Evolutionary conservation across 176 grass and related monocot genomes (phyloP).

Genomic region (Secale cereale): DNA sequence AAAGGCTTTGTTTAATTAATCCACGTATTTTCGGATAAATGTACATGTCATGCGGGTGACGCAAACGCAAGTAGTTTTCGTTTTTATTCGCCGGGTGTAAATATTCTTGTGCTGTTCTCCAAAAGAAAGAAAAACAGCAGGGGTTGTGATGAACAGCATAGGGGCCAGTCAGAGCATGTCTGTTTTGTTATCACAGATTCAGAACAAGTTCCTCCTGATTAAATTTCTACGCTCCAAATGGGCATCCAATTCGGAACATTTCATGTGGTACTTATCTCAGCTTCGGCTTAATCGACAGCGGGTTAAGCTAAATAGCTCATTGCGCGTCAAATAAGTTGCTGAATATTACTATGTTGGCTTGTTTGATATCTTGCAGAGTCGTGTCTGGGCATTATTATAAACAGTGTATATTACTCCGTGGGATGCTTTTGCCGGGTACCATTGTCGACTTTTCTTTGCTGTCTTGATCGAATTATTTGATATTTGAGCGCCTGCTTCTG

Average conservation of each 20-base stretch:
- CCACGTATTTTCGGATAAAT: constrained; percentile 29
- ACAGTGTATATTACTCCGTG: background rate
- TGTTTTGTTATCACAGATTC: background rate
- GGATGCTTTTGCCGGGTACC: background rate
- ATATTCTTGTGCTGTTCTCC: background rate
- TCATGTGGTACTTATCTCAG: background rate
- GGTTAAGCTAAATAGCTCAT: background rate
- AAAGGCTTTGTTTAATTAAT: background rate
- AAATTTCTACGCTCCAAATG: background rate
- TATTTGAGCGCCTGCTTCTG: background rate
- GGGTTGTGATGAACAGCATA: background rate
- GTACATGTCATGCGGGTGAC: background rate
- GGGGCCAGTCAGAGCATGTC: background rate
- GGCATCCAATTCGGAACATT: background rate
- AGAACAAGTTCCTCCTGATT: background rate
- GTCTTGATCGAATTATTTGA: constrained; percentile 13
- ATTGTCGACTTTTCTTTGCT: background rate
- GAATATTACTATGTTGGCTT: background rate
- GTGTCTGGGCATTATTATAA: background rate
- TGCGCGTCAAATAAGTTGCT: background rate
- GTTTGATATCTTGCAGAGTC: background rate
- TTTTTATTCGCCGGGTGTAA: background rate
- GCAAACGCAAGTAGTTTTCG: constrained; percentile 9
- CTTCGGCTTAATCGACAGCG: background rate
- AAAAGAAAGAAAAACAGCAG: background rate